These are phyloP conservation scores for Fusarium drepaniforme DNA, from an alignment of 2,329 filamentous ascomycete genomes.

Conservation along the genomic window DNA sequence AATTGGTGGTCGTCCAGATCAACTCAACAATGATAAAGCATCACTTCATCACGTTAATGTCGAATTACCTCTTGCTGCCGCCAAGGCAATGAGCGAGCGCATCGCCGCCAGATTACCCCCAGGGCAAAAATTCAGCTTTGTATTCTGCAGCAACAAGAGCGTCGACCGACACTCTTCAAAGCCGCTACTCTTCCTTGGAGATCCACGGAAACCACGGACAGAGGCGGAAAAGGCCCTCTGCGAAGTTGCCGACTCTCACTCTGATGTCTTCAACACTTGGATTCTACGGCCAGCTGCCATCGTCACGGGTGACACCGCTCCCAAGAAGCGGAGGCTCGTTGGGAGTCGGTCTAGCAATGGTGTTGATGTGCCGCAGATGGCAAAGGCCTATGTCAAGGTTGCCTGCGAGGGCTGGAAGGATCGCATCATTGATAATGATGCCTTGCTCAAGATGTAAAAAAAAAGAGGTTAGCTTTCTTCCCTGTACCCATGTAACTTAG, in stretches of 20 bases:
- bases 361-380: slow-evolving; percentile 53
- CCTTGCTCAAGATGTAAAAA: slow-evolving; percentile 46
- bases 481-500: neutral
- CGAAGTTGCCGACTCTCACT: slow-evolving; percentile 50
- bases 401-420: slow-evolving; percentile 52
- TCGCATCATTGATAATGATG: slow-evolving; percentile 50
- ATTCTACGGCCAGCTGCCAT: slow-evolving; percentile 53
- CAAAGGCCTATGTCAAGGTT: slow-evolving; percentile 51
- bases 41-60: slow-evolving; percentile 64
- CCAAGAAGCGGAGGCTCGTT: slow-evolving; percentile 44
- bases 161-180: slow-evolving; percentile 51
- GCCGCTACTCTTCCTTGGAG: slow-evolving; percentile 51
- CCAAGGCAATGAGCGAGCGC: slow-evolving; percentile 60
- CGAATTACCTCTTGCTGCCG: slow-evolving; percentile 71
- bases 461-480: neutral
- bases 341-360: slow-evolving; percentile 46
- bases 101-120: slow-evolving; percentile 47
- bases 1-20: slow-evolving; percentile 58
- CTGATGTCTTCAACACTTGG: slow-evolving; percentile 50
- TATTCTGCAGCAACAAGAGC: slow-evolving; percentile 56
- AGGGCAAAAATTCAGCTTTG: slow-evolving; percentile 55
- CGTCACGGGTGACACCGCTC: slow-evolving; percentile 37
- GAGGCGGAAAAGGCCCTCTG: slow-evolving; percentile 55
- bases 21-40: slow-evolving; percentile 60
- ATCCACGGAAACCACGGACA: slow-evolving; percentile 54